Evolutionary conservation across 2,329 filamentous ascomycete species (phyloP).

Genomic region (Diaporthe velutina): DNA sequence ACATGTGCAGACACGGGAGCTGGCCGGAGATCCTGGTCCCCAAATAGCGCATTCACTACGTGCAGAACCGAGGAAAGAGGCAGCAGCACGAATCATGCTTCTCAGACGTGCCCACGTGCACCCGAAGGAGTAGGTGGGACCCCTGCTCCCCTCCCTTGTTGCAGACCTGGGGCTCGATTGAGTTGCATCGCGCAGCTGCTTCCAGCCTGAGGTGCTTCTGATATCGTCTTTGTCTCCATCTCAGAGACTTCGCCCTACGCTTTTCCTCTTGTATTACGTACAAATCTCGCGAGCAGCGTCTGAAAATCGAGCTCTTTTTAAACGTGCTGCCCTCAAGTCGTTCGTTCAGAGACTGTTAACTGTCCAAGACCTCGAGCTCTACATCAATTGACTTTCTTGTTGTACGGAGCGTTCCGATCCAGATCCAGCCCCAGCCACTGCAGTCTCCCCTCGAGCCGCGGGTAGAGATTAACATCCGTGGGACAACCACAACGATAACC

Average conservation of each 20-base stretch:
- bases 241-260: background rate
- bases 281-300: background rate
- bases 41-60: background rate
- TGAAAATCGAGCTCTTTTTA: background rate
- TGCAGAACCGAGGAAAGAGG: background rate
- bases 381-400: conserved; percentile 20
- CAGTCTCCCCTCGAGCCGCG: background rate
- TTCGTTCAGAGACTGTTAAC: background rate
- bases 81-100: conserved; percentile 15
- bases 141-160: conserved; percentile 28
- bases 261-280: conserved; percentile 10
- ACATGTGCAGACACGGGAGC: background rate
- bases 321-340: conserved; percentile 1
- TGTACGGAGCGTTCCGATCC: background rate
- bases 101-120: conserved; percentile 25
- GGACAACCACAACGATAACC: background rate
- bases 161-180: conserved; percentile 25
- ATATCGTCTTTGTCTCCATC: conserved; percentile 7
- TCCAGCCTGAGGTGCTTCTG: conserved; percentile 15
- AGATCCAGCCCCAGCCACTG: background rate
- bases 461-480: conserved; percentile 13
- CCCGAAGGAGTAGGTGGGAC: conserved; percentile 29
- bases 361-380: background rate
- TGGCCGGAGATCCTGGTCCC: conserved; percentile 5
- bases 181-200: conserved; percentile 25